Evolutionary conservation across 2,329 filamentous ascomycete species (phyloP).

Genomic region (Colletotrichum gigasporum): DNA sequence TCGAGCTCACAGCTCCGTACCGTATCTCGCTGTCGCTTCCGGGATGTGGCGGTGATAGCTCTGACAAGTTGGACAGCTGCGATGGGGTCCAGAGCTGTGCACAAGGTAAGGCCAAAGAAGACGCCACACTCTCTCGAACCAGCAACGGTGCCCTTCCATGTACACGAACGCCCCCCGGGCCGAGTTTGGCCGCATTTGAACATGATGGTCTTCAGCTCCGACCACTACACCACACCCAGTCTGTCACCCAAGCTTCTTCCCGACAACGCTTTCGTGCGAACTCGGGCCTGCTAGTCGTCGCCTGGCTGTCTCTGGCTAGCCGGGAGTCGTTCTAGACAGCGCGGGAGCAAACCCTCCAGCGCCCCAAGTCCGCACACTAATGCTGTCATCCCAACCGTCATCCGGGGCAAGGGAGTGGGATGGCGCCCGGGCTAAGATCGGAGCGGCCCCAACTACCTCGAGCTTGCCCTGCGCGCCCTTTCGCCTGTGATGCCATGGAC

Average conservation of each 20-base stretch:
- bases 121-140: neutral
- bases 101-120: neutral
- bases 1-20: neutral
- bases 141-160: slow-evolving; percentile 8
- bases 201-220: slow-evolving; percentile 17
- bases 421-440: too few relatives aligned
- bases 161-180: neutral
- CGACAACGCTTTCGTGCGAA: slow-evolving; percentile 12
- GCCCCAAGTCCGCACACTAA: too few relatives aligned
- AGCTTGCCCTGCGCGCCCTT: neutral
- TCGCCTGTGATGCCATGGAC: neutral
- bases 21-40: slow-evolving; percentile 1
- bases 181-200: neutral
- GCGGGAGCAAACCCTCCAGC: neutral
- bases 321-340: too few relatives aligned
- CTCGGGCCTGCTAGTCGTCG: too few relatives aligned
- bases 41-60: neutral
- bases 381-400: neutral
- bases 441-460: neutral
- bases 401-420: too few relatives aligned
- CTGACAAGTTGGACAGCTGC: too few relatives aligned
- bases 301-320: too few relatives aligned
- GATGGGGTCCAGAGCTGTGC: neutral
- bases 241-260: neutral
- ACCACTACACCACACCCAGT: neutral